Conservation (phyloP, 345 rosid species). For the Barbarea vulgaris region DNA sequence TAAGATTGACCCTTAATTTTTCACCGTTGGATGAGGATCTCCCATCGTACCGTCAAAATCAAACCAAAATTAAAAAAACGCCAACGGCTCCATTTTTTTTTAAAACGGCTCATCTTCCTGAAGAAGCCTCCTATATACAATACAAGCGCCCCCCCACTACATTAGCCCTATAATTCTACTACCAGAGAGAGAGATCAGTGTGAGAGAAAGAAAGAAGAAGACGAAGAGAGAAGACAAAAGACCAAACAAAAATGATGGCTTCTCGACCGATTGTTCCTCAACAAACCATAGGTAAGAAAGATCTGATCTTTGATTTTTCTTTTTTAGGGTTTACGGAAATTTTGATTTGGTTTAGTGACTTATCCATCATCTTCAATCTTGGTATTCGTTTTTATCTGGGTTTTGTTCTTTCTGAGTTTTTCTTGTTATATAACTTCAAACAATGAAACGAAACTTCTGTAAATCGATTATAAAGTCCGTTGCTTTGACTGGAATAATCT, state of each 20-base stretch:
- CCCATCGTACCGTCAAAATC: slow-evolving; percentile 16
- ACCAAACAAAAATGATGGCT: slow-evolving; percentile 3
- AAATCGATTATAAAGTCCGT: background rate
- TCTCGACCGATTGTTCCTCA: slow-evolving; percentile 25
- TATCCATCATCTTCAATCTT: background rate
- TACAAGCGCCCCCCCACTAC: background rate
- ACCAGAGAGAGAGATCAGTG: background rate
- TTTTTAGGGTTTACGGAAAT: background rate
- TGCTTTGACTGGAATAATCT: background rate
- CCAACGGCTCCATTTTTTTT: background rate
- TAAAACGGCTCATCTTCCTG: slow-evolving; percentile 28
- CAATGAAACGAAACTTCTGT: background rate
- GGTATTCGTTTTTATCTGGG: background rate
- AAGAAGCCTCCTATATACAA: slow-evolving; percentile 39
- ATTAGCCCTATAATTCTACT: too few species aligned
- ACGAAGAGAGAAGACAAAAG: background rate
- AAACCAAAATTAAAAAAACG: slow-evolving; percentile 12
- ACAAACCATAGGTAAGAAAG: slow-evolving; percentile 21
- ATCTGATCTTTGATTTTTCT: background rate
- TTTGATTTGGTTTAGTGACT: background rate
- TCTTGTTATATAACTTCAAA: background rate
- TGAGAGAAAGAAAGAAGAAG: background rate
- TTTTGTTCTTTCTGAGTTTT: background rate
- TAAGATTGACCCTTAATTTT: background rate
- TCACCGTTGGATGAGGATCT: slow-evolving; percentile 33